phyloP scores from a whole-genome alignment of 2,329 filamentous ascomycete species.

The Diplodia mutila region DNA sequence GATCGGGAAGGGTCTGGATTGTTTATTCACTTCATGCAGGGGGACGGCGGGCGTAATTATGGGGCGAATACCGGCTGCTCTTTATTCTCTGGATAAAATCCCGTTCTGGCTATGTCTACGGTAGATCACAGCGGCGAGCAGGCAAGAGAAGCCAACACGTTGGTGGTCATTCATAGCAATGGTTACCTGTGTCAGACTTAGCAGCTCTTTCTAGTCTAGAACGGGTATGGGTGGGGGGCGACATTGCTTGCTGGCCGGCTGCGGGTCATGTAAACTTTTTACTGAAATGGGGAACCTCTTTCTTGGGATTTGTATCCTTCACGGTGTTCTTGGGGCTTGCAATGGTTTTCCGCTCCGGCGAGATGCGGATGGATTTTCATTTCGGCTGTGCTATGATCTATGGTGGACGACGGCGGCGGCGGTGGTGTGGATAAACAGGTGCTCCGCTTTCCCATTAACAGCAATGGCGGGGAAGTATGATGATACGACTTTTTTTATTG shows the following conservation, averaged over 20 bases:
- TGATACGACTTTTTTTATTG: neutral
- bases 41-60: constrained; percentile 12
- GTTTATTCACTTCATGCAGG: constrained; percentile 22
- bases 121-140: constrained; percentile 17
- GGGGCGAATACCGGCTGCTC: constrained; percentile 20
- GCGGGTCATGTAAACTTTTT: constrained; percentile 18
- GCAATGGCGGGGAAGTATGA: neutral
- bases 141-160: constrained; percentile 11
- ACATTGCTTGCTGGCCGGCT: constrained; percentile 16
- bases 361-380: neutral
- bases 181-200: constrained; percentile 19
- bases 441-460: neutral
- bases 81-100: constrained; percentile 22
- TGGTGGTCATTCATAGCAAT: constrained; percentile 20
- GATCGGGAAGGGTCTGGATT: constrained; percentile 10
- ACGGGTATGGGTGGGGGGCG: constrained; percentile 4
- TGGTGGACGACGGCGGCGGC: neutral
- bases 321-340: neutral
- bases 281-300: constrained; percentile 21
- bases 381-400: constrained; percentile 3
- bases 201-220: constrained; percentile 5
- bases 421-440: neutral
- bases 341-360: neutral
- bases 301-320: constrained; percentile 4
- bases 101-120: constrained; percentile 23